Conservation (phyloP, 2,329 filamentous ascomycete species). For the Westerdykella sp. region DNA sequence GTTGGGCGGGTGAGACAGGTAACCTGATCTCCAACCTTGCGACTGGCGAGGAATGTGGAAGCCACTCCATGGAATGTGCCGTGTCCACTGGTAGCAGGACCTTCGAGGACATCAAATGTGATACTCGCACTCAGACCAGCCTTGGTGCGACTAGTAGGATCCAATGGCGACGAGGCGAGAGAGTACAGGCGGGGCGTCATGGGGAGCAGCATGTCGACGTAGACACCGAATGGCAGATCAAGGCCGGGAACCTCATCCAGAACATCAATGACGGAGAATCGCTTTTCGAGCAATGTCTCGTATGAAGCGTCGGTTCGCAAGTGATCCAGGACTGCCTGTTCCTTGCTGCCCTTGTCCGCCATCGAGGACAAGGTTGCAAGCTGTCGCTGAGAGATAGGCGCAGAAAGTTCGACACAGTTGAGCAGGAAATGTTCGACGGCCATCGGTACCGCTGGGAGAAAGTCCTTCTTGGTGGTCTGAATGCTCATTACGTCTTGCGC, state of each 20-base stretch:
- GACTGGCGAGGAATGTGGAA: conserved; percentile 30
- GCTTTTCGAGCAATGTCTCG: conserved; percentile 6
- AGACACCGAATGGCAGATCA: conserved; percentile 49
- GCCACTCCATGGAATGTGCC: conserved; percentile 36
- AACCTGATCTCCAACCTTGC: conserved; percentile 28
- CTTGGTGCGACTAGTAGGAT: too few relatives aligned
- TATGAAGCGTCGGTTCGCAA: conserved; percentile 26
- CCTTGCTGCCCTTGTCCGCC: conserved; percentile 5
- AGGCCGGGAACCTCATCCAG: conserved; percentile 12
- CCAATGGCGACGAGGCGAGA: conserved; percentile 64
- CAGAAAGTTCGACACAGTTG: conserved; percentile 11
- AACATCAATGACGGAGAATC: conserved; percentile 12
- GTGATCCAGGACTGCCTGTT: not conserved
- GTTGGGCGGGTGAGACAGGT: conserved; percentile 29
- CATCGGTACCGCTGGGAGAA: conserved; percentile 7
- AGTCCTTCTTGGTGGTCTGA: conserved; percentile 7
- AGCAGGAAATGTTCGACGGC: conserved; percentile 9
- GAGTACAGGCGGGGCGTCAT: conserved; percentile 68
- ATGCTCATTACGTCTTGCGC: conserved; percentile 11
- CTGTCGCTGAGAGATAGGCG: conserved; percentile 11
- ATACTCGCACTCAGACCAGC: conserved; percentile 51
- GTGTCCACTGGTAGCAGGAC: conserved; percentile 19
- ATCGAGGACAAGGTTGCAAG: conserved; percentile 8
- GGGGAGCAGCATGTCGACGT: conserved; percentile 62
- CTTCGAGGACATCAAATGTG: conserved; percentile 58